A percentile compares a stretch with the other conserved stretches of the same genome.
These are phyloP conservation scores for Leptographium flavum DNA, from an alignment of 2,329 filamentous ascomycete species.

Conservation along the genomic window DNA sequence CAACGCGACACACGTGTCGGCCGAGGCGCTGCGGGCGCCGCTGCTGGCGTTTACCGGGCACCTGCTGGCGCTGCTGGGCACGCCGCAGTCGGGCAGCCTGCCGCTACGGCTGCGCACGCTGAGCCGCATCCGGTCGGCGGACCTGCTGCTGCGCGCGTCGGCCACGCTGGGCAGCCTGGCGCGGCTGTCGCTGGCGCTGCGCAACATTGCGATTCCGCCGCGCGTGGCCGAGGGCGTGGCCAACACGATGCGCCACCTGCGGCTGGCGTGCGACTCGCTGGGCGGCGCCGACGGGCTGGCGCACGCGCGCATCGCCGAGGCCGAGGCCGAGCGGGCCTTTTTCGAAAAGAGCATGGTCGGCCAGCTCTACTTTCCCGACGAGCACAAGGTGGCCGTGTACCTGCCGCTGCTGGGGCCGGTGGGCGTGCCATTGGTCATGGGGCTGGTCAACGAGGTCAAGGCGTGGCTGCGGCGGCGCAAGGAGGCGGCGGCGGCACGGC, in stretches of 20 bases:
- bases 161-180: conserved; percentile 90
- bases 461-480: conserved; percentile 36
- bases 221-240: conserved; percentile 77
- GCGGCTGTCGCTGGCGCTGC: conserved; percentile 67
- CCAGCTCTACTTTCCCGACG: conserved; percentile 95
- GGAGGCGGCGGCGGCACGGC: conserved; percentile 23
- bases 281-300: conserved; percentile 53
- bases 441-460: conserved; percentile 67
- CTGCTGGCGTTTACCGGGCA: conserved; percentile 87
- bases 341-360: conserved; percentile 99
- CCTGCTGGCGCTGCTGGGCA: conserved; percentile 73
- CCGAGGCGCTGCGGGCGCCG: conserved; percentile 57
- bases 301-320: conserved; percentile 72
- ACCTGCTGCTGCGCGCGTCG: conserved; percentile 75
- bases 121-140: conserved; percentile 70
- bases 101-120: conserved; percentile 76
- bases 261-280: conserved; percentile 60
- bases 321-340: conserved; percentile 83
- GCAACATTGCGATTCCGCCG: conserved; percentile 80
- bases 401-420: conserved; percentile 81
- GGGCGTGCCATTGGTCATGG: conserved; percentile 77
- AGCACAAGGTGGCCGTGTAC: conserved; percentile 96
- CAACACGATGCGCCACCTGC: conserved; percentile 63
- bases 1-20: conserved; percentile 38
- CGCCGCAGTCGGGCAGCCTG: conserved; percentile 69